Percentiles rank a stretch among this genome's conserved stretches.
These are phyloP conservation scores for Rhodofomes roseus DNA, from an alignment of 1,284 basidiomycete species.

Conservation along the genomic window DNA sequence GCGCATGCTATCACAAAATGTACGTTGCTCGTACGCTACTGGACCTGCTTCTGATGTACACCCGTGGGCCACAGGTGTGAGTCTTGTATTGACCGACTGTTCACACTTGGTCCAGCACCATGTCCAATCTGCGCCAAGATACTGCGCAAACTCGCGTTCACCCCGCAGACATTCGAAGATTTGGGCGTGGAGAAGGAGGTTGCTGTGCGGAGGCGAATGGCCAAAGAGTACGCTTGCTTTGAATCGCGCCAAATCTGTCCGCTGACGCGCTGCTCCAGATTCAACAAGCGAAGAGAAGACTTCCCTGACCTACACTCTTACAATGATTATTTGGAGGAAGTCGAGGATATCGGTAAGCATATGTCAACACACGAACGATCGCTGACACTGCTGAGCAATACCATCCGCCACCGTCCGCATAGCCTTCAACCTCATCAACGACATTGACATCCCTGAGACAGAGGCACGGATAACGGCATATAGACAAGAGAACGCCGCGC, in stretches of 20 bases:
- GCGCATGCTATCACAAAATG: slow-evolving; percentile 99
- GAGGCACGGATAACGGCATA: slow-evolving; percentile 82
- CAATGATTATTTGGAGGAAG: slow-evolving; percentile 95
- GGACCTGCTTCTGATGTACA: not conserved
- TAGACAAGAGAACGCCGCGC: slow-evolving; percentile 74
- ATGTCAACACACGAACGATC: not conserved
- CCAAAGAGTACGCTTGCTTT: slow-evolving; percentile 61
- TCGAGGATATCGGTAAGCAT: slow-evolving; percentile 84
- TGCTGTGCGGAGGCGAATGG: slow-evolving; percentile 80
- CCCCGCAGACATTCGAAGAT: slow-evolving; percentile 97
- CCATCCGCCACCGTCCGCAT: not conserved
- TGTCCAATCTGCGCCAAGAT: slow-evolving; percentile 92
- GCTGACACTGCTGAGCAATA: slow-evolving; percentile 1
- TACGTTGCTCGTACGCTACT: slow-evolving; percentile 30
- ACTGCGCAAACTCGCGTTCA: slow-evolving; percentile 92
- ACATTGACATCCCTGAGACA: slow-evolving; percentile 81
- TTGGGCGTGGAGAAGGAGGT: slow-evolving; percentile 96
- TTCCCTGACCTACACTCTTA: slow-evolving; percentile 82
- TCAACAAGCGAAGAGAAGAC: slow-evolving; percentile 92
- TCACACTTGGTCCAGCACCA: slow-evolving; percentile 93
- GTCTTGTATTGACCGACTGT: slow-evolving; percentile 95
- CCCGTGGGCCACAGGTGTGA: slow-evolving; percentile 74
- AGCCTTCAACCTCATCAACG: slow-evolving; percentile 97
- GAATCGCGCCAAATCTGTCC: not conserved
- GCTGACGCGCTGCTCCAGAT: slow-evolving; percentile 44